Evolutionary conservation across 2,329 filamentous ascomycete genomes (phyloP).

Genomic region (Aspergillus sp.): DNA sequence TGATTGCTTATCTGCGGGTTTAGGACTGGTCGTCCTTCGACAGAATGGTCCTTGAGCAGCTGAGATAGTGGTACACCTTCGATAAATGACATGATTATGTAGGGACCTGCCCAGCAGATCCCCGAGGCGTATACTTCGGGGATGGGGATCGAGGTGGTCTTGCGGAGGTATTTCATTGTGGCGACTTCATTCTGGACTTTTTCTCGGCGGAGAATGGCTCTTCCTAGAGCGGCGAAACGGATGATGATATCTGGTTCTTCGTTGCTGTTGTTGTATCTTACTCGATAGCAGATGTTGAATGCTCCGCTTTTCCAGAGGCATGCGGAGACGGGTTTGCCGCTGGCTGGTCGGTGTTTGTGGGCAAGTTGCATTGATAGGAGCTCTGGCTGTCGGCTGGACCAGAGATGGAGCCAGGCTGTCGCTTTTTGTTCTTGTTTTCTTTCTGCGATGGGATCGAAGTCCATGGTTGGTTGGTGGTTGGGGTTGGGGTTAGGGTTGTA

Average conservation of each 20-base stretch:
- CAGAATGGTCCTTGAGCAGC: neutral
- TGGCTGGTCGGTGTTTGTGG: neutral
- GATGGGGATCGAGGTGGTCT: constrained; percentile 1
- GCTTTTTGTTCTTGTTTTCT: neutral
- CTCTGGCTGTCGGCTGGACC: neutral
- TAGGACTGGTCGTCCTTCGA: neutral
- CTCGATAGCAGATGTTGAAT: neutral
- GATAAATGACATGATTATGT: constrained; percentile 1
- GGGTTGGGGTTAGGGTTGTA: too few relatives aligned
- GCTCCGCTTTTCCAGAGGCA: neutral
- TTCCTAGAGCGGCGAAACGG: neutral
- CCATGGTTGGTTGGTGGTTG: neutral
- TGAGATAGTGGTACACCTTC: neutral
- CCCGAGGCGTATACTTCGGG: constrained; percentile 8
- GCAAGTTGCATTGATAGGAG: neutral
- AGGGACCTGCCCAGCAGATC: constrained; percentile 9
- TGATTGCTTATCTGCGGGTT: neutral
- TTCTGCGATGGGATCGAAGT: neutral
- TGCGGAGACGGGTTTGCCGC: neutral
- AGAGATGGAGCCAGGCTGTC: neutral
- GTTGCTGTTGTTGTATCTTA: neutral
- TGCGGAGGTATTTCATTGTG: neutral
- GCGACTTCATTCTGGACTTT: neutral
- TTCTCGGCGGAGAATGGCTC: neutral
- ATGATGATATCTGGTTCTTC: neutral